Conservation (phyloP, 1,284 basidiomycete genomes). For the Xerocomus amazonicus region DNA sequence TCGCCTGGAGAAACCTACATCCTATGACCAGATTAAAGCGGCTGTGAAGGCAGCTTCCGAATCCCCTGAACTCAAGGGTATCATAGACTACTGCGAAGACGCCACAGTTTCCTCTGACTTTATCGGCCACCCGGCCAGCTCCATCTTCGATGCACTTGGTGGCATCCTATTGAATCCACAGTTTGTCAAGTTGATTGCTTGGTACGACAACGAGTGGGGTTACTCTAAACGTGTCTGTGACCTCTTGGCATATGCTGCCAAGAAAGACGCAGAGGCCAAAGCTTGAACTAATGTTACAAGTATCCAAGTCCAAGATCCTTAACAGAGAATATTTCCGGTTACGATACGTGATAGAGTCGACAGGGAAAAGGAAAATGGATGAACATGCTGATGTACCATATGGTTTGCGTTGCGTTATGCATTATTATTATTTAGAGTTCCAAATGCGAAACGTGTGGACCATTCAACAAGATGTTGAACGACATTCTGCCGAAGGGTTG, state of each 20-base stretch:
- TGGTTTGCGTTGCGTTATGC: no score
- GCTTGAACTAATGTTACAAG: constrained; percentile 10
- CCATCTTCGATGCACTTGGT: constrained; percentile 89
- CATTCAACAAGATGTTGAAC: no score
- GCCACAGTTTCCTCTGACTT: constrained; percentile 95
- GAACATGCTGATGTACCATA: no score
- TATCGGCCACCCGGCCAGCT: constrained; percentile 74
- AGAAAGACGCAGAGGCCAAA: constrained; percentile 52
- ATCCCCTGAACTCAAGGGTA: constrained; percentile 64
- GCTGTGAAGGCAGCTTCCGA: constrained; percentile 83
- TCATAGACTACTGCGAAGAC: constrained; percentile 96
- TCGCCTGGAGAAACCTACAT: constrained; percentile 83
- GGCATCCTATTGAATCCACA: constrained; percentile 91
- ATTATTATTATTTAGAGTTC: no score
- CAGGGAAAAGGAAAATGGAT: no score
- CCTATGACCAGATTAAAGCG: constrained; percentile 91
- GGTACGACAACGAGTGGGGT: constrained; percentile 98
- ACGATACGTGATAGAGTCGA: no score
- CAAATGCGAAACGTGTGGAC: no score
- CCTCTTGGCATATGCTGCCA: constrained; percentile 80
- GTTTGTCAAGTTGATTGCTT: constrained; percentile 95
- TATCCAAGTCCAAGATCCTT: no score
- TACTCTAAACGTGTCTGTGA: constrained; percentile 96
- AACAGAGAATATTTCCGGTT: no score
- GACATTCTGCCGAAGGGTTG: no score